These are phyloP conservation scores for Aspergillus olivimuriae DNA, from an alignment of 495 filamentous ascomycete genomes.

Conservation along the genomic window DNA sequence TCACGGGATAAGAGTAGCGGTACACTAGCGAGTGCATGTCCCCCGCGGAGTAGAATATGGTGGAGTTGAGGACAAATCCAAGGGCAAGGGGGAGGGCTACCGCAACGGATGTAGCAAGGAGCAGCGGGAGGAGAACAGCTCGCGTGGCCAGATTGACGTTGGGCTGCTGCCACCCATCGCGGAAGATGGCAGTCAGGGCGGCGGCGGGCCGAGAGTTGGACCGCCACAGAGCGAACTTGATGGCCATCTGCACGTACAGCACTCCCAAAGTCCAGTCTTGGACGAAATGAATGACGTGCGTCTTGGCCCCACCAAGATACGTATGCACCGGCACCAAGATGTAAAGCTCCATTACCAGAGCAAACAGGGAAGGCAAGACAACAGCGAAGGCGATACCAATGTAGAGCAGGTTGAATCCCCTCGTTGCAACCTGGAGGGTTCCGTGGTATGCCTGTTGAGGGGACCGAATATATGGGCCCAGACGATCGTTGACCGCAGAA, in stretches of 20 bases:
- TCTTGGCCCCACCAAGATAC: constrained; percentile 49
- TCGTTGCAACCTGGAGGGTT: constrained; percentile 7
- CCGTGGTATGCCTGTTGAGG: constrained; percentile 21
- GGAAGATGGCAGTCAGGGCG: constrained; percentile 68
- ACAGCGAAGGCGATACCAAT: constrained; percentile 63
- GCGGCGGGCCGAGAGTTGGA: constrained; percentile 61
- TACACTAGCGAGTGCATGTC: constrained; percentile 53
- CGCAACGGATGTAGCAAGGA: constrained; percentile 49
- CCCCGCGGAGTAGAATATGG: constrained; percentile 32
- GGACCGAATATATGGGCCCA: constrained; percentile 29
- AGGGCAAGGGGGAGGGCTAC: constrained; percentile 52
- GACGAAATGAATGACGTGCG: constrained; percentile 78
- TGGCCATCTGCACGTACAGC: constrained; percentile 82
- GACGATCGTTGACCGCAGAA: constrained; percentile 24
- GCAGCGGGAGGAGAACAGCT: constrained; percentile 70
- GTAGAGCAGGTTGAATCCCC: constrained; percentile 52
- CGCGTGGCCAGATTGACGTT: constrained; percentile 73
- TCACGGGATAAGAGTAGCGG: constrained; percentile 64
- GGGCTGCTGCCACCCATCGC: constrained; percentile 74
- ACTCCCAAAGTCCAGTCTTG: constrained; percentile 94
- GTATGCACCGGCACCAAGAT: constrained; percentile 84
- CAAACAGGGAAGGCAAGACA: constrained; percentile 76
- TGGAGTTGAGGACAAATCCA: constrained; percentile 38
- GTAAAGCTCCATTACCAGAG: constrained; percentile 81
- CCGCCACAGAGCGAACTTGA: constrained; percentile 60